A percentile compares a stretch with the other conserved stretches of the same genome.
Conservation (phyloP, 495 filamentous ascomycete genomes). For the Trichoderma gamsii region DNA sequence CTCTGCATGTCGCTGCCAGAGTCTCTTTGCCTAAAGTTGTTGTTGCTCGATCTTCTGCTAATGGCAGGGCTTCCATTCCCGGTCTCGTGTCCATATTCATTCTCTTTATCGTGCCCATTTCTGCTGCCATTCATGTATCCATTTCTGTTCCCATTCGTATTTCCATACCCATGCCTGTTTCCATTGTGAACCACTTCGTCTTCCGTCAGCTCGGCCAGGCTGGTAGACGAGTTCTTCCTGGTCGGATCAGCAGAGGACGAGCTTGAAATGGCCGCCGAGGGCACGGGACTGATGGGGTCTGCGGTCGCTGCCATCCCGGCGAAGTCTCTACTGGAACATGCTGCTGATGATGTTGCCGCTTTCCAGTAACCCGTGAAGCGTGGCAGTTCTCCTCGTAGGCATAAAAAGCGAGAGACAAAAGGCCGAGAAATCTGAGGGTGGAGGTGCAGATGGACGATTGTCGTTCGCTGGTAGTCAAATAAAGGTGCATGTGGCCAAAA, state of each 20-base stretch:
- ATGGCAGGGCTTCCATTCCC: background rate
- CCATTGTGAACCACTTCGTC: background rate
- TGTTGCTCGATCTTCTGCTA: background rate
- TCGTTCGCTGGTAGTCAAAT: background rate
- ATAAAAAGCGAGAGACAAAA: background rate
- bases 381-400: background rate
- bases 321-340: background rate
- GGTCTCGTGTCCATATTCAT: background rate
- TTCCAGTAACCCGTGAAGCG: background rate
- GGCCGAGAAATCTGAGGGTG: background rate
- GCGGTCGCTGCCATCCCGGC: constrained; percentile 8
- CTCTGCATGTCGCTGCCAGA: background rate
- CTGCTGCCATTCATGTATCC: background rate
- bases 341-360: background rate
- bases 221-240: background rate
- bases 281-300: background rate
- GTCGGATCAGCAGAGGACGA: background rate
- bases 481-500: constrained; percentile 1
- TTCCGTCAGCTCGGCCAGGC: background rate
- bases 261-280: background rate
- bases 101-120: background rate
- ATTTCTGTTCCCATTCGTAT: background rate
- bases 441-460: background rate
- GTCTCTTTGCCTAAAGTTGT: background rate
- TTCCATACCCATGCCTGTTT: background rate